A percentile compares a stretch with the other conserved stretches of the same genome.
These are phyloP conservation scores for Tricholoma bakamatsutake DNA, from an alignment of 768 basidiomycete genomes.

Conservation along the genomic window DNA sequence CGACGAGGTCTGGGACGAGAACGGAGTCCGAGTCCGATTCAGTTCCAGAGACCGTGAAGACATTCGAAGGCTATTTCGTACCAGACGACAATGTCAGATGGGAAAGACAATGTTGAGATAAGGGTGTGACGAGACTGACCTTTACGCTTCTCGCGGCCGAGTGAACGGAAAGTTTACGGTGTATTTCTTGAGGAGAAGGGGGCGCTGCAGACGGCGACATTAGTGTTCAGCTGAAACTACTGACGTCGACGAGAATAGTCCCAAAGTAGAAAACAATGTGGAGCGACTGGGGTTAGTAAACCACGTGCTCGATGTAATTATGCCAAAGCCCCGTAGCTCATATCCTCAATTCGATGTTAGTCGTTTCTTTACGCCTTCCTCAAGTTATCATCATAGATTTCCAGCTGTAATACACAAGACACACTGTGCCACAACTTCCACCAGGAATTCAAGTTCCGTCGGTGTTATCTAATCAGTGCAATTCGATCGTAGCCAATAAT, in stretches of 20 bases:
- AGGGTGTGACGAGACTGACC: conserved; percentile 24
- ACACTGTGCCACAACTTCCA: too few relatives aligned
- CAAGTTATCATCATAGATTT: not conserved
- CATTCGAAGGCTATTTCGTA: conserved; percentile 14
- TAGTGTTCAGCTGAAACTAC: not conserved
- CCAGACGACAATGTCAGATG: conserved; percentile 9
- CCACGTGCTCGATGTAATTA: not conserved
- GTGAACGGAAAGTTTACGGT: conserved; percentile 78
- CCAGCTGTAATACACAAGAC: too few relatives aligned
- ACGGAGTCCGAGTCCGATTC: conserved; percentile 86
- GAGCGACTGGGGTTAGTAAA: not conserved
- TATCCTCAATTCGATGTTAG: too few relatives aligned
- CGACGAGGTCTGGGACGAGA: conserved; percentile 45
- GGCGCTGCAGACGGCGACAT: conserved; percentile 49
- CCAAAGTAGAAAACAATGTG: not conserved
- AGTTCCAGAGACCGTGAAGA: conserved; percentile 52
- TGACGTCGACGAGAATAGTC: not conserved
- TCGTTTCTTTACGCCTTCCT: not conserved
- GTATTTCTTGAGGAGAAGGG: conserved; percentile 82
- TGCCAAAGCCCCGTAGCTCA: too few relatives aligned
- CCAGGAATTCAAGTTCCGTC: not conserved
- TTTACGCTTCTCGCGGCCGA: conserved; percentile 49
- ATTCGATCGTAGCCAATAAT: not conserved
- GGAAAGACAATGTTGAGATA: conserved; percentile 1
- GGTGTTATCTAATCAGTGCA: not conserved